These are phyloP conservation scores for Nitzschia sp. DNA, from an alignment of 108 stramenopile genomes.

Conservation along the genomic window DNA sequence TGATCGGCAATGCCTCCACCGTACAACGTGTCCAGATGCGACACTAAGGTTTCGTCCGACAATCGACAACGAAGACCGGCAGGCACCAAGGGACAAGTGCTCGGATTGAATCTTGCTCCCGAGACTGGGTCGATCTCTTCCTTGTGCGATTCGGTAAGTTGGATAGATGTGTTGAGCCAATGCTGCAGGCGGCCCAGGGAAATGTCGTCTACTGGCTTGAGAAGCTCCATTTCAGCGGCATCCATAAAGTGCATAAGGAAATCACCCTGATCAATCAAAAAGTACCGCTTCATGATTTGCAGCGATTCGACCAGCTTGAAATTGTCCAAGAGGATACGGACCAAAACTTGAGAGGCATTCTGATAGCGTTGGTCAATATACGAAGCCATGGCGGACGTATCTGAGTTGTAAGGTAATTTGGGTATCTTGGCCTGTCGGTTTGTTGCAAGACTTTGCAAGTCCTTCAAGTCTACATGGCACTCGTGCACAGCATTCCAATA, in stretches of 20 bases:
- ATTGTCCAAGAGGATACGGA: constrained; percentile 67
- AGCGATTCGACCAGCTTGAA: constrained; percentile 70
- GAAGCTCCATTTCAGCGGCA: constrained; percentile 85
- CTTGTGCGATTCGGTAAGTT: constrained; percentile 38
- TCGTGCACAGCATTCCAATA: constrained; percentile 91
- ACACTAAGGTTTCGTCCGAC: constrained; percentile 57
- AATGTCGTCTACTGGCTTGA: constrained; percentile 54
- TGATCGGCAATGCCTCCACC: constrained; percentile 41
- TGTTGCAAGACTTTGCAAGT: neutral
- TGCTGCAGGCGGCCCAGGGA: constrained; percentile 82
- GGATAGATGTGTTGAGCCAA: constrained; percentile 72
- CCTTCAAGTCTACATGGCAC: constrained; percentile 37
- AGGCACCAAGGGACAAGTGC: constrained; percentile 18
- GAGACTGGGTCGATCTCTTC: constrained; percentile 6
- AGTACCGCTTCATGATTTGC: constrained; percentile 90
- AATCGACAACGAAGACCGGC: constrained; percentile 53
- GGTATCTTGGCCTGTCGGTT: constrained; percentile 11
- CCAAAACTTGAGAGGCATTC: constrained; percentile 68
- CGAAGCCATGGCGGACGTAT: constrained; percentile 51
- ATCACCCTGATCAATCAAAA: constrained; percentile 97
- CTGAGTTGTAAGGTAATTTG: constrained; percentile 35
- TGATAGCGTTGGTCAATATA: constrained; percentile 71
- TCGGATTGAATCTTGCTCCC: neutral
- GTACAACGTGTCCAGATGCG: constrained; percentile 63
- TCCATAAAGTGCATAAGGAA: constrained; percentile 96